A percentile compares a stretch with the other conserved stretches of the same genome.
phyloP scores from a whole-genome alignment of 2,329 filamentous ascomycete genomes.

The Erysiphe pulchra region DNA sequence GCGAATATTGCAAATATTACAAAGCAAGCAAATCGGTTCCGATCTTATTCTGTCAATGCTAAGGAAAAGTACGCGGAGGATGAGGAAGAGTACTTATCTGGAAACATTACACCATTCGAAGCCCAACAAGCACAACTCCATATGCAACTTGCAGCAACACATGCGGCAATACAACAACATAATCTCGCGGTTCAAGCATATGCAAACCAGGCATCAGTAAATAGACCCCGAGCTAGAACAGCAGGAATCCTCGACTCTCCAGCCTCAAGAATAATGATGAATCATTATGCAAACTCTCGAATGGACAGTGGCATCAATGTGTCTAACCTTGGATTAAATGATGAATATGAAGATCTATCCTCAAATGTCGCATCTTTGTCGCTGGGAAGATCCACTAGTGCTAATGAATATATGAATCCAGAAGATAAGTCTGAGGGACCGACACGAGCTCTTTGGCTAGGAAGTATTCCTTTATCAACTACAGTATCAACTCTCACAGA shows the following conservation, averaged over 20 bases:
- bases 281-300: slow-evolving; percentile 52
- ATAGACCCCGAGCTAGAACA: slow-evolving; percentile 67
- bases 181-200: slow-evolving; percentile 87
- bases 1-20: slow-evolving; percentile 52
- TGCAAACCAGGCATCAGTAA: slow-evolving; percentile 58
- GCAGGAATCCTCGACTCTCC: slow-evolving; percentile 58
- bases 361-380: slow-evolving; percentile 65
- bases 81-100: slow-evolving; percentile 35
- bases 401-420: slow-evolving; percentile 38
- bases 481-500: slow-evolving; percentile 85
- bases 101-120: slow-evolving; percentile 23
- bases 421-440: slow-evolving; percentile 78
- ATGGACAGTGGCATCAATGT: slow-evolving; percentile 53
- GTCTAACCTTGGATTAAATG: slow-evolving; percentile 46
- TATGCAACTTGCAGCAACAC: slow-evolving; percentile 35
- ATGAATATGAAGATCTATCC: slow-evolving; percentile 58
- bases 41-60: slow-evolving; percentile 95
- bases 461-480: slow-evolving; percentile 89
- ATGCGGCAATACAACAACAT: slow-evolving; percentile 60
- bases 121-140: slow-evolving; percentile 35
- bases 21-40: slow-evolving; percentile 62
- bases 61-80: slow-evolving; percentile 91
- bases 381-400: slow-evolving; percentile 37
- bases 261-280: slow-evolving; percentile 27
- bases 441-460: slow-evolving; percentile 85